phyloP scores from a whole-genome alignment of 2,329 filamentous ascomycete species.

The Cryphonectria naterciae region DNA sequence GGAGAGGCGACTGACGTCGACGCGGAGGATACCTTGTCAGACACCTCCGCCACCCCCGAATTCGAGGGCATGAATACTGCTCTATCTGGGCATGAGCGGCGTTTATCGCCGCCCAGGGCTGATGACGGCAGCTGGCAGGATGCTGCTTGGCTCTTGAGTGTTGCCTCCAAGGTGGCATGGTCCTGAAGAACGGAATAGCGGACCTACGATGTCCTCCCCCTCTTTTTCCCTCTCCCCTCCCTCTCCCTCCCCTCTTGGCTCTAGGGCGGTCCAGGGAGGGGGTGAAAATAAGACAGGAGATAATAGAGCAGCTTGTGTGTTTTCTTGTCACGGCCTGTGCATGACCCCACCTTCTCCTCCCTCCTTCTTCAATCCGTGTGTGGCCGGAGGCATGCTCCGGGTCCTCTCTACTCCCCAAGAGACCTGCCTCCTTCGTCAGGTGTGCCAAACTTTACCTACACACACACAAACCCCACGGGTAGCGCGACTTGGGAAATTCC shows the following conservation, averaged over 20 bases:
- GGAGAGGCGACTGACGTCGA: conserved; percentile 33
- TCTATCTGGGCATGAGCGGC: conserved; percentile 44
- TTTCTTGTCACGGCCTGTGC: neutral
- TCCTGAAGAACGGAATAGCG: conserved; percentile 14
- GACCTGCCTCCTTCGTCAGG: neutral
- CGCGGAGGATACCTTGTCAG: conserved; percentile 22
- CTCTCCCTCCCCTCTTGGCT: neutral
- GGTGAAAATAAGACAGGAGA: neutral
- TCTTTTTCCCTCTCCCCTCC: neutral
- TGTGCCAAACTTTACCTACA: neutral
- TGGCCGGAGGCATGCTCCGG: neutral
- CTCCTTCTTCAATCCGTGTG: neutral
- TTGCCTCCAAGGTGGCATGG: conserved; percentile 59
- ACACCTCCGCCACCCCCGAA: conserved; percentile 34
- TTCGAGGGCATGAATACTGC: conserved; percentile 46
- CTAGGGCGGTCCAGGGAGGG: neutral
- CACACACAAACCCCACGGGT: neutral
- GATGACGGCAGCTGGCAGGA: conserved; percentile 68
- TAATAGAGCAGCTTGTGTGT: neutral
- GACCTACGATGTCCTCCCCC: neutral
- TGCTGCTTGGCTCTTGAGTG: conserved; percentile 68
- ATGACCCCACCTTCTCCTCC: neutral
- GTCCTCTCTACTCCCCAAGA: neutral
- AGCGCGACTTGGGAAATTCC: conserved; percentile 1
- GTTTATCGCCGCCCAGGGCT: conserved; percentile 52